These are phyloP conservation scores for Solanum neorickii DNA, from an alignment of 257 asterid genomes.

Conservation along the genomic window DNA sequence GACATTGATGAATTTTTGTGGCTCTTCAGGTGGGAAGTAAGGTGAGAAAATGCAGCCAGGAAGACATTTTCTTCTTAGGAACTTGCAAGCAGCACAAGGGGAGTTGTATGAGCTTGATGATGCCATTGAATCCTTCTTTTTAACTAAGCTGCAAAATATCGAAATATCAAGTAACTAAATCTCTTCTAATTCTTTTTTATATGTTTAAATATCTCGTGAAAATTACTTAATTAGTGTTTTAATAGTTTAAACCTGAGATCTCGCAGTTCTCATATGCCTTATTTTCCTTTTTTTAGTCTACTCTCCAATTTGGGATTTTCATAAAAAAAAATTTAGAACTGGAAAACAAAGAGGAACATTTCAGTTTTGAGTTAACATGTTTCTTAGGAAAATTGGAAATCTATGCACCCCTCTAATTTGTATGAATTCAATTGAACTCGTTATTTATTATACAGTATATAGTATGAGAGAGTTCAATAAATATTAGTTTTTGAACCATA, in stretches of 20 bases:
- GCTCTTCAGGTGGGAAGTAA: conserved; percentile 40
- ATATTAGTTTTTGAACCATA: background rate
- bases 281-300: background rate
- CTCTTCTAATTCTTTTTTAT: background rate
- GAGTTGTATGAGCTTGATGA: conserved; percentile 37
- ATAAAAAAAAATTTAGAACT: background rate
- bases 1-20: conserved; percentile 35
- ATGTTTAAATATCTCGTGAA: background rate
- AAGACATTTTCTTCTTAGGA: conserved; percentile 33
- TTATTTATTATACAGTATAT: background rate
- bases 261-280: background rate
- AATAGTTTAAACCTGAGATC: background rate
- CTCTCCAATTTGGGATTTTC: background rate
- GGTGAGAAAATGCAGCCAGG: conserved; percentile 32
- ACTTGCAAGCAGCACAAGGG: conserved; percentile 56
- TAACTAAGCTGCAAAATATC: background rate
- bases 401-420: background rate
- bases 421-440: background rate
- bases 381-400: background rate
- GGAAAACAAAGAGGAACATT: background rate
- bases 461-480: background rate
- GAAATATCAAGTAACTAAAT: background rate
- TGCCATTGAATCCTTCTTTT: conserved; percentile 14
- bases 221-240: background rate
- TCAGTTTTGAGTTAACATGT: background rate